Base-by-base conservation (phyloP, 2,329 filamentous ascomycete genomes). In the Atkinsonella hypoxylon region DNA sequence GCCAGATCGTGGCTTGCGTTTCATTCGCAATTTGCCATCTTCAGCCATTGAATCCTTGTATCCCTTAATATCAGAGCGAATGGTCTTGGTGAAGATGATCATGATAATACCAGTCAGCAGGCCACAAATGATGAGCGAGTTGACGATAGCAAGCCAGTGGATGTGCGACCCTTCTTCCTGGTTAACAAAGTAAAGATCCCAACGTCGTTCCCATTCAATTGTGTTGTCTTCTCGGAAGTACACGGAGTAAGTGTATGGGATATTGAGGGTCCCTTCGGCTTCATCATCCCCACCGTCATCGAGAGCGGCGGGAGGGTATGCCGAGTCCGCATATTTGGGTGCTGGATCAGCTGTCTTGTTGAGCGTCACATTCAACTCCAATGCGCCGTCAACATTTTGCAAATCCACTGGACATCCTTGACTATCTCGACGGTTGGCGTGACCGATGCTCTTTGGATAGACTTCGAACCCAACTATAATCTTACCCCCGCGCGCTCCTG, bases 171-270 rank as follows among this genome's bases (percentile, higher is more conserved):
- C 86, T 57, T 91, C 87, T 52, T 88, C 84, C 62, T 93, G 87
- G 64, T 91, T 89, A 53, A 85, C 86, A 68, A 95, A 94, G 66
- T 94, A 95, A 50, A 91, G 71, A 60, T 94, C 87, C 89, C 89
- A 95, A 50, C 89, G 79, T 58, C 83, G 87, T 51, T 76, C 74
- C 89, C 89, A 95, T 56, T 93, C 87, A 47, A 94, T 73, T 18
- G 76, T 79, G 41, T 83, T 78, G 54, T 94, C 87, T 64, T 94
- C 86, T 48, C 87, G 82, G 70, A 89, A 95, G 67, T 93, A 94
- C 13, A 95, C 85, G 3, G 88, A 91, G 68, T 95, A 95, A 0
- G 87, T 87, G 67, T 90, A 94, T 0, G 89, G 87, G 48, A 95
- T 83, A 2, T 76, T 81, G 47, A 93, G 66, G 2, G 73, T 87